Conservation (phyloP, 345 rosid genomes). For the Iberis pinnata region DNA sequence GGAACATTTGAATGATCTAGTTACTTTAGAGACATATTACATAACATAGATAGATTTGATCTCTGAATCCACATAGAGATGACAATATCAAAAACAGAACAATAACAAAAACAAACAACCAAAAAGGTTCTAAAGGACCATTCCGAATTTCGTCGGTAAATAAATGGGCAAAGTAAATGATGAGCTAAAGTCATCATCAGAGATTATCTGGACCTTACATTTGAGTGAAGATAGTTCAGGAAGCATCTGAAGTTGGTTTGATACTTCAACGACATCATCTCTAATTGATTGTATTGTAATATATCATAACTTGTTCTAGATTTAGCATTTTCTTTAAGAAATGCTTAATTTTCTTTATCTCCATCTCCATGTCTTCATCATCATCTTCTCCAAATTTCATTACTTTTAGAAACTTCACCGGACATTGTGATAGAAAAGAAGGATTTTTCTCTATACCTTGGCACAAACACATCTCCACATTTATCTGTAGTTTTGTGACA, state of each 20-base stretch:
- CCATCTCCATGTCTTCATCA: background rate
- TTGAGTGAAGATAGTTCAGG: conserved; percentile 15
- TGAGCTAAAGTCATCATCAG: too few relatives aligned
- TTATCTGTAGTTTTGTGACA: background rate
- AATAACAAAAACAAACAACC: too few relatives aligned
- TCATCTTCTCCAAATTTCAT: conserved; percentile 16
- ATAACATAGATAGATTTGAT: too few relatives aligned
- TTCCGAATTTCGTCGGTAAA: background rate
- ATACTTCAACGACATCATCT: conserved; percentile 5
- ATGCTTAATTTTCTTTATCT: conserved; percentile 12
- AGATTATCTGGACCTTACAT: conserved; percentile 21
- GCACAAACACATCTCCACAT: conserved; percentile 14
- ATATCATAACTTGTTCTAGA: conserved; percentile 12
- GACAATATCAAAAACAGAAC: too few relatives aligned
- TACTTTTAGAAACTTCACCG: conserved; percentile 22
- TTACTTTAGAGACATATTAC: too few relatives aligned
- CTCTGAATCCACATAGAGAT: too few relatives aligned
- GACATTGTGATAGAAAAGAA: conserved; percentile 17
- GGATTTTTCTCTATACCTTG: background rate
- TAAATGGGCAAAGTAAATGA: conserved; percentile 5
- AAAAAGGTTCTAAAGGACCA: background rate
- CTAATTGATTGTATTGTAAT: conserved; percentile 3
- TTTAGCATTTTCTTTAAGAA: conserved; percentile 12
- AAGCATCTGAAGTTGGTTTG: conserved; percentile 11
- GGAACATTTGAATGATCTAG: too few relatives aligned